phyloP scores from a whole-genome alignment of 1,284 basidiomycete genomes.

The Mycena sp. region DNA sequence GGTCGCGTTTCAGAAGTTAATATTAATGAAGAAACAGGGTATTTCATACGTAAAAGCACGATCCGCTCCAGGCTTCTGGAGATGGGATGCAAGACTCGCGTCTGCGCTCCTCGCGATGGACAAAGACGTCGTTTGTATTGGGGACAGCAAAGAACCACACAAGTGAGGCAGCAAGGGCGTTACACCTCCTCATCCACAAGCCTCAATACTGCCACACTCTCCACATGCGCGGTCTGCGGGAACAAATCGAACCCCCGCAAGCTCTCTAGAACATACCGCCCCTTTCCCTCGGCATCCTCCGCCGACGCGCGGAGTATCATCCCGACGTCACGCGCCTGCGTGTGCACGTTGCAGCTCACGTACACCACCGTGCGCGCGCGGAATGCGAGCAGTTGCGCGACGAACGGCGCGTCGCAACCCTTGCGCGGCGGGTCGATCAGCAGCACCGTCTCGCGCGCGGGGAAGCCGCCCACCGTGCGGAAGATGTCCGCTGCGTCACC shows the following conservation, averaged over 20 bases:
- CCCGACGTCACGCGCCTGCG: slow-evolving; percentile 87
- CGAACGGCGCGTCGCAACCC: slow-evolving; percentile 87
- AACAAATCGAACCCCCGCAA: slow-evolving; percentile 91
- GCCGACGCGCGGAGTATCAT: slow-evolving; percentile 64
- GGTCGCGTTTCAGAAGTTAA: too few relatives aligned
- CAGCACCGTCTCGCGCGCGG: slow-evolving; percentile 73
- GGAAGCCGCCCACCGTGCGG: slow-evolving; percentile 71
- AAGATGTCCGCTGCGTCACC: slow-evolving; percentile 82
- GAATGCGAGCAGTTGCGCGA: slow-evolving; percentile 82
- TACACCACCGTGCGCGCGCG: slow-evolving; percentile 82
- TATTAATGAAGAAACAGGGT: too few relatives aligned
- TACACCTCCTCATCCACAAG: slow-evolving; percentile 30
- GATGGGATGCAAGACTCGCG: too few relatives aligned
- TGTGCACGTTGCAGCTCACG: slow-evolving; percentile 94
- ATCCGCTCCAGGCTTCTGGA: too few relatives aligned
- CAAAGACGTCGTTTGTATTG: too few relatives aligned
- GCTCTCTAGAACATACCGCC: slow-evolving; percentile 77
- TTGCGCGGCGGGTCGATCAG: slow-evolving; percentile 92
- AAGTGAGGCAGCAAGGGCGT: too few relatives aligned
- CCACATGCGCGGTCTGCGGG: slow-evolving; percentile 93
- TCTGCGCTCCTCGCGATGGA: too few relatives aligned
- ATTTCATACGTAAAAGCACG: too few relatives aligned
- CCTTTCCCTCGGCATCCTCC: slow-evolving; percentile 49
- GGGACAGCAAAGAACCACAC: too few relatives aligned
- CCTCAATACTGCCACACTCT: slow-evolving; percentile 79